Evolutionary conservation across 2,329 filamentous ascomycete genomes (phyloP), one percentile per base, ranked within the genome.

Genomic region (Coniochaeta ligniaria): DNA sequence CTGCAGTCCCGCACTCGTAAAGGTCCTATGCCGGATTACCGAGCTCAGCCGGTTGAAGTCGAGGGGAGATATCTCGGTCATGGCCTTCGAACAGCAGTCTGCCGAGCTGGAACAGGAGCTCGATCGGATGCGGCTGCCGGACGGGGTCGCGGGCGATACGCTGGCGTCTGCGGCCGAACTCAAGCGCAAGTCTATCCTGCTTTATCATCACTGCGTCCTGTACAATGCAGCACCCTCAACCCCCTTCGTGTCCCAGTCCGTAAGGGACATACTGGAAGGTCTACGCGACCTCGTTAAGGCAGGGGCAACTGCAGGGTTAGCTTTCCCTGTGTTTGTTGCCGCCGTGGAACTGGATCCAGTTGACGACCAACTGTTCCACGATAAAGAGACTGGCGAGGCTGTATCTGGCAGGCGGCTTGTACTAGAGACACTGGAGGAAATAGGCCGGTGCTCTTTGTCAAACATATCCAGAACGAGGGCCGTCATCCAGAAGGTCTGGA

Each of bases 401-500:
- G 66, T 71, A 0, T 69, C 72, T 35, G 76, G 74, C 2, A 67
- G 76, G 26, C 69, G 71, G 6, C 69, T 77, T 16, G 72, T 79
- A 2, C 62, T 79, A 14, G 71, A 72, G 26, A 71, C 74, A 11
- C 63, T 79, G n/a, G 69, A 74, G 3, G 69, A 70, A 1, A 75
- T 80, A 70, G 69, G 72, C 0, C 71, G 74, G 24, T 74, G 71
- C 0, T 77, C 76, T 1, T 67, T 79, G 1, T 69, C 67, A 0
- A 81, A 81, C 54, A 71, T 80, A 7, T 70, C 74, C 11, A 72
- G 76, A 22, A 79, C 76, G 8, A 69, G 75, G 12, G 73, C 75
- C 0, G 79, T 81, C 3, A 78, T 81, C 58, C 70, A 74, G 11
- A 78, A 76, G 52, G 72, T 81, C 12, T 81, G 79, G 79, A 73